Percentiles rank a stretch among this genome's conserved stretches.
Evolutionary conservation across 106 monocot genomes (phyloP).

Genomic region (Apostasia ramifera): DNA sequence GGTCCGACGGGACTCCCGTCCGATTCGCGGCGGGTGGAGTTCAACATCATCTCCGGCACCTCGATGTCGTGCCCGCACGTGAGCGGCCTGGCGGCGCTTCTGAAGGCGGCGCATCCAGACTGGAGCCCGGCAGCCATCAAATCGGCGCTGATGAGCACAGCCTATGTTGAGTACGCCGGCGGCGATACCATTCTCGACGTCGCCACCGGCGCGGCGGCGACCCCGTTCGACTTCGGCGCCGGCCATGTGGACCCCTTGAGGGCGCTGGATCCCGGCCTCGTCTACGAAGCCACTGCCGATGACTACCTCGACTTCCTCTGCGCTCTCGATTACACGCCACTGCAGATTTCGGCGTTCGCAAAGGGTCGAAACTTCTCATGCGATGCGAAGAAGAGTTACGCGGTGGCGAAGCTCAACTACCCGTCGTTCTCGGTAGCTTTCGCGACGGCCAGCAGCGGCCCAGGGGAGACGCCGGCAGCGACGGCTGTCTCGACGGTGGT

Average conservation of each 20-base stretch:
- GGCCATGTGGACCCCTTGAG: constrained; percentile 78
- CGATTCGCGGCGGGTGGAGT: constrained; percentile 59
- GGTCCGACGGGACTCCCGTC: constrained; percentile 66
- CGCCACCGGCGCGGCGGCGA: constrained; percentile 49
- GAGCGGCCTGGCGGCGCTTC: constrained; percentile 84
- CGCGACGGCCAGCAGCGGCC: constrained; percentile 21
- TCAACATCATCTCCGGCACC: constrained; percentile 97
- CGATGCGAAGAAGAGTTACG: constrained; percentile 25
- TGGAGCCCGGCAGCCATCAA: constrained; percentile 80
- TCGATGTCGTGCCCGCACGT: constrained; percentile 99
- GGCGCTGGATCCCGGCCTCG: constrained; percentile 78
- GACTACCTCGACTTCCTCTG: constrained; percentile 90
- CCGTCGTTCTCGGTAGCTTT: constrained; percentile 81
- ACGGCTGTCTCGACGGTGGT: constrained; percentile 24
- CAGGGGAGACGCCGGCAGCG: constrained; percentile 4
- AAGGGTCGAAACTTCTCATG: constrained; percentile 38
- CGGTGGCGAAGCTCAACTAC: constrained; percentile 64
- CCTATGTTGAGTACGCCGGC: constrained; percentile 47
- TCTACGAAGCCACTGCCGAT: constrained; percentile 58
- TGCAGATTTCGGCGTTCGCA: constrained; percentile 41
- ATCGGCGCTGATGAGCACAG: constrained; percentile 84
- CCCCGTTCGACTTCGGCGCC: constrained; percentile 74
- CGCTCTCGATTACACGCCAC: constrained; percentile 67
- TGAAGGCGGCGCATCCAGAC: constrained; percentile 61
- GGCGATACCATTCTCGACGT: constrained; percentile 58